Base-by-base conservation (phyloP, 441 rosid genomes). In the Croton setiger region DNA sequence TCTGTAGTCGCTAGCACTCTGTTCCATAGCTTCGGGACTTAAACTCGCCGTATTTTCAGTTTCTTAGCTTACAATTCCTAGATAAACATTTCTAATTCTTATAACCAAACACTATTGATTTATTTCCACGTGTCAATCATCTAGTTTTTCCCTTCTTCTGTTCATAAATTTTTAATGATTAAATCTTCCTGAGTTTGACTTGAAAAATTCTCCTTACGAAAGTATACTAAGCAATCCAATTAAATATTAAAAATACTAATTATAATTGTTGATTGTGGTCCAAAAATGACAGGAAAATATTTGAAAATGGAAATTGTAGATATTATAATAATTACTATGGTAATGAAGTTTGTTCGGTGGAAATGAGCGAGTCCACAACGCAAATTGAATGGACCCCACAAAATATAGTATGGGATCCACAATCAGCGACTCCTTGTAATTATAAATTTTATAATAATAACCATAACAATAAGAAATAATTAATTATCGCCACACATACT, bases 21-120 rank as follows among this genome's bases (percentile, higher is more conserved):
- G 60, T 81, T 76, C 82, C 33, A 71, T 63, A 70, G 67, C 85
- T 81, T 84, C 76, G 90, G 81, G 80, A 82, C 78, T 75, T 76
- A 54, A 70, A 62, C 76, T 63, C 80, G 75, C 84, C 78, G 63
- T 41, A 52, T 53, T 62, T 47, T n/a, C 70, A 63, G 70, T 71
- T 66, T 18, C 15, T 59, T 23, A 54, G 8, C 71, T 60, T 69
- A 27, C 59, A 14, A 69, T 66, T 70, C 62, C 43, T n/a, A 10
- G 52, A 31, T 39, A 4, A 35, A 56, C 43, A 12, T 60, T 15
- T 37, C 47, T 21, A 35, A 69, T 49, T 35, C 65, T 48, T n/a
- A 12, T 49, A 37, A 36, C 60, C 66, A 69, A 41, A 53, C 62
- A 61, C 54, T 14, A 23, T 3, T n/a, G 33, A 37, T 41, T 2